A percentile compares a stretch with the other conserved stretches of the same genome.
Conservation (phyloP, 805 yeast genomes). For the Cyberlindnera nakhonratchasimensis region DNA sequence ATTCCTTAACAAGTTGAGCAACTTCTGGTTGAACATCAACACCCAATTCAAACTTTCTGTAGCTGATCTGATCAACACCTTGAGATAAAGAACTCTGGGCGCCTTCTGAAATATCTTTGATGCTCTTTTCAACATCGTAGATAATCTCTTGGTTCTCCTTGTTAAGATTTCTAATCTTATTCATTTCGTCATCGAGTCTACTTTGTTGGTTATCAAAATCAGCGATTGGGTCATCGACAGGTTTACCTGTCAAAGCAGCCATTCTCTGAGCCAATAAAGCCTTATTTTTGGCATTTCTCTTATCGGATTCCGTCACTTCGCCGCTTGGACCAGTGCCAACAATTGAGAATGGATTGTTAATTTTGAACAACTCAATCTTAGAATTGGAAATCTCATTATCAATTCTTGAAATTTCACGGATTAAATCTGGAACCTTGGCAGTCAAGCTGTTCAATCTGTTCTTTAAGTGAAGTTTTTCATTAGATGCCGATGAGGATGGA, state of each 20-base stretch:
- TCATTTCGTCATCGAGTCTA: slow-evolving; percentile 46
- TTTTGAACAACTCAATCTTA: slow-evolving; percentile 61
- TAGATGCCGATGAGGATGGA: slow-evolving; percentile 35
- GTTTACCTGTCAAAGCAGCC: slow-evolving; percentile 89
- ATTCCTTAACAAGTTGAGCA: slow-evolving; percentile 53
- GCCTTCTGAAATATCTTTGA: slow-evolving; percentile 51
- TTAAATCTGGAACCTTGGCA: slow-evolving; percentile 68
- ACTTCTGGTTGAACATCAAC: slow-evolving; percentile 72
- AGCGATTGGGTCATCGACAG: slow-evolving; percentile 39
- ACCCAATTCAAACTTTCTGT: slow-evolving; percentile 78
- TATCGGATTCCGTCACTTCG: slow-evolving; percentile 76
- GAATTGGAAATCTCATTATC: slow-evolving; percentile 67
- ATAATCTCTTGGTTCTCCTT: slow-evolving; percentile 57
- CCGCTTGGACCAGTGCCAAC: slow-evolving; percentile 88
- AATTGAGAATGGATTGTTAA: slow-evolving; percentile 67
- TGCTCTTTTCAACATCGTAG: slow-evolving; percentile 67
- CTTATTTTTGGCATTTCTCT: slow-evolving; percentile 73
- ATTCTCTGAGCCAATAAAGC: slow-evolving; percentile 79
- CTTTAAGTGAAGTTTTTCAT: slow-evolving; percentile 44
- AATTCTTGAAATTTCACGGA: slow-evolving; percentile 56
- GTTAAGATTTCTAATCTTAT: slow-evolving; percentile 49
- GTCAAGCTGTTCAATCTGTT: slow-evolving; percentile 59
- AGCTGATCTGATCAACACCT: slow-evolving; percentile 43
- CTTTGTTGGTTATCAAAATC: slow-evolving; percentile 35
- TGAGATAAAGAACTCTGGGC: slow-evolving; percentile 33